Evolutionary conservation across 129 eudicot genomes (phyloP).

Genomic region (Calendula officinalis): DNA sequence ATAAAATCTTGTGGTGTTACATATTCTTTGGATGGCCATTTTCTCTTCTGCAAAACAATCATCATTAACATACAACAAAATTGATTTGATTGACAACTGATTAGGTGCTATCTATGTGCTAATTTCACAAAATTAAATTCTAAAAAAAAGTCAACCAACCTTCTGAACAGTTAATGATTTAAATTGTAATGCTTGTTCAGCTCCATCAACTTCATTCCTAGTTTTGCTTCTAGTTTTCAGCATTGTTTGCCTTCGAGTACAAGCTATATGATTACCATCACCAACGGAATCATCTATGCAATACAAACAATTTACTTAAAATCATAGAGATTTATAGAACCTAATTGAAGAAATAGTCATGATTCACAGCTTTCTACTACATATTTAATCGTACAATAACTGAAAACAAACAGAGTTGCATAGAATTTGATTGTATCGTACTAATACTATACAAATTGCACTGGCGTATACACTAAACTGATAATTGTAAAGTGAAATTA

Average conservation of each 20-base stretch:
- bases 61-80: not conserved
- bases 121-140: not conserved
- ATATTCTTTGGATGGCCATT: constrained; percentile 20
- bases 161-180: constrained; percentile 42
- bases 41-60: constrained; percentile 47
- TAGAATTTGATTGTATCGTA: not conserved
- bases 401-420: not conserved
- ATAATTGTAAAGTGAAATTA: not conserved
- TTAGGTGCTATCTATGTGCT: not conserved
- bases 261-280: constrained; percentile 22
- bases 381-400: not conserved
- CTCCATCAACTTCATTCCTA: constrained; percentile 41
- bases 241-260: constrained; percentile 20
- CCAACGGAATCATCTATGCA: constrained; percentile 27
- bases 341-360: constrained; percentile 2
- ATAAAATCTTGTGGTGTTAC: constrained; percentile 50
- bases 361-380: not conserved
- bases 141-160: constrained; percentile 32
- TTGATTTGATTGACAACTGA: not conserved
- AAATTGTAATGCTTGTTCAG: constrained; percentile 26
- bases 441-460: not conserved
- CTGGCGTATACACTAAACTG: not conserved
- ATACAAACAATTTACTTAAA: constrained; percentile 5
- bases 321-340: not conserved
- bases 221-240: constrained; percentile 21